Evolutionary conservation across 805 yeast genomes (phyloP), one percentile per base, ranked within the genome.

Genomic region (Nakazawaea molendinolei): DNA sequence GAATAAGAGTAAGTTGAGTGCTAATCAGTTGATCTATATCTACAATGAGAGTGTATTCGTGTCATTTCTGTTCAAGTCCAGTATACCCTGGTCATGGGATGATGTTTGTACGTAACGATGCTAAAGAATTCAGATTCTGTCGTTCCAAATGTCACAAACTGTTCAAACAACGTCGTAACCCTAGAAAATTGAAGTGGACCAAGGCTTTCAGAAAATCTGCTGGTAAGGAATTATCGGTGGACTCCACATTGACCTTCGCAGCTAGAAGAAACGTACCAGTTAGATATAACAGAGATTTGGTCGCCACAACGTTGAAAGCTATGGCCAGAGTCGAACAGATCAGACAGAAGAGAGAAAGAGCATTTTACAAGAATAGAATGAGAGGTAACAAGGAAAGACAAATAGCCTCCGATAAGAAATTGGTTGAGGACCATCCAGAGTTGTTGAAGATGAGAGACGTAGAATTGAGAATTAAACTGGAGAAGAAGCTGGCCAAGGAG

Each of bases 301-400:
- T 92, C 26, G 82, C 92, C 40, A 85, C 94, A 33, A 92, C 98
- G 13, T 73, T 92, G 63, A 81, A 75, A 67, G 97, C 95, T 31
- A 92, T 92, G 98, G 71, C 83, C 38, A 79, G 97, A 67, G 82
- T 92, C 44, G 97, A 92, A 61, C 94, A 86, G 67, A 92, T 92
- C 61, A 80, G 98, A 71, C 81, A 75, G 60, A 87, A 80, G 72
- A 82, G 98, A 70, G 98, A 92, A 65, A 76, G 95, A 58, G 97
- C 97, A 12, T 92, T 92, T 87, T 92, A 86, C 71, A 90, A 89
- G 86, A 87, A 89, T 69, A 84, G 98, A 78, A 92, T 92, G 98
- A 86, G 84, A 64, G 97, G 96, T 46, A 92, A 92, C 68, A 84
- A 79, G 64, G 96, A 84, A 49, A 76, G 78, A 60, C 83, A 84